phyloP scores from a whole-genome alignment of 208 protist genomes.

The Angomonas deanei region DNA sequence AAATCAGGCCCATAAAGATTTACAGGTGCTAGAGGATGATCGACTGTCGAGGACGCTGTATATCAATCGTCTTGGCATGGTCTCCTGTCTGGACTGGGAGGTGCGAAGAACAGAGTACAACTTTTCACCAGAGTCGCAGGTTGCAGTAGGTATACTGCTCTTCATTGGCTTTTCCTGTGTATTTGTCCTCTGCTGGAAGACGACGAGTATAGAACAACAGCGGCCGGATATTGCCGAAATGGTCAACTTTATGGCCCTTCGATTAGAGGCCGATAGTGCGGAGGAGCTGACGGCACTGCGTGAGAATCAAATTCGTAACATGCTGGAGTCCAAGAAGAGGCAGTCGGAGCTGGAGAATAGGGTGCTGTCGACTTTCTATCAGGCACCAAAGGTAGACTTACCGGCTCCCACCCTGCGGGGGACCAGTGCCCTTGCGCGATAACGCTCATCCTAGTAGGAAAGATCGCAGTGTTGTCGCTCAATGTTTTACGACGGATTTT shows the following conservation, averaged over 20 bases:
- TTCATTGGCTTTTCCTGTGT: constrained; percentile 34
- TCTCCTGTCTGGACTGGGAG: constrained; percentile 88
- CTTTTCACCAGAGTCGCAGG: constrained; percentile 62
- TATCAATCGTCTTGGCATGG: constrained; percentile 85
- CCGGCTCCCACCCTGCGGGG: constrained; percentile 42
- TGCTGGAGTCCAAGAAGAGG: constrained; percentile 37
- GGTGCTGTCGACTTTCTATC: constrained; percentile 72
- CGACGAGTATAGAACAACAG: constrained; percentile 39
- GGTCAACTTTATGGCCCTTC: constrained; percentile 81
- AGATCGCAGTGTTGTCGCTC: too few species aligned
- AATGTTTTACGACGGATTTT: too few species aligned
- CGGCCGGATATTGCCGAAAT: constrained; percentile 74
- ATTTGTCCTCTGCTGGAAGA: constrained; percentile 33
- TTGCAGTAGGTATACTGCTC: constrained; percentile 30
- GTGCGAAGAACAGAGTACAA: constrained; percentile 86
- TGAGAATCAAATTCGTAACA: constrained; percentile 50
- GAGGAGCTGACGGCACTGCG: constrained; percentile 53
- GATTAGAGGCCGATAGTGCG: constrained; percentile 63
- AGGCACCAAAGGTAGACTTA: constrained; percentile 33
- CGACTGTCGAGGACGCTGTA: constrained; percentile 80
- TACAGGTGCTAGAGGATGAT: constrained; percentile 78
- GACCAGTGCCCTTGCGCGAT: constrained; percentile 23
- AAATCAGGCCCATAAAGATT: constrained; percentile 78
- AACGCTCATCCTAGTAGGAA: too few species aligned
- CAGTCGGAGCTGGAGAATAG: constrained; percentile 66